Base-by-base conservation (phyloP, 352 stramenopile genomes). In the Phytophthora constricta region DNA sequence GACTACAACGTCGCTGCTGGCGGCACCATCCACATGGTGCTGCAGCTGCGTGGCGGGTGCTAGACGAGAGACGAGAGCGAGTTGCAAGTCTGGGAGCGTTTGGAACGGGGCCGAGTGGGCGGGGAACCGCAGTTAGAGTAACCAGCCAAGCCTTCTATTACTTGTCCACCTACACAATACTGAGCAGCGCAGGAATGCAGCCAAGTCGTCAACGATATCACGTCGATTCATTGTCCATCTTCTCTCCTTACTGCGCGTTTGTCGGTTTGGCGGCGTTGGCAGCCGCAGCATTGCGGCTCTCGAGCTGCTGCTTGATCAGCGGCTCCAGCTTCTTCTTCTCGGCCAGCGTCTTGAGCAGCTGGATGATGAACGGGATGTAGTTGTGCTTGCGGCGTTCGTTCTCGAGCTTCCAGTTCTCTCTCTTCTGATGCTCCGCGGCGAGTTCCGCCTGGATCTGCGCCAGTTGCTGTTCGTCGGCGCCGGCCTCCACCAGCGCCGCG, bases 11-110 rank as follows among this genome's bases (percentile, higher is more conserved):
- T 99, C 42, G 87, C 79, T 43, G 96, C 97, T 19, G 97, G 97
- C 28, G 96, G 93, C 52, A 99, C 97, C 34, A 99, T 99, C 82
- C 97, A 99, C 84, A 99, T 99, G 97, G 97, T 99, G 19, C 85
- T 99, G 62, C 97, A 99, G 80, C 84, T 99, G 68, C 93, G 97
- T 72, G 97, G 97, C 41, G 96, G 97, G 19, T 85, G 69, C 72
- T 92, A 89, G 69, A 48, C 7, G 17, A 41, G 26, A 87, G 70
- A 51, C 7, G 17, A 48, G 33, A 16, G 42, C 16, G 17, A 3
- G 9, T 23, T 47, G 14, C 4, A 42, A 42, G 34, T 14, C 33
- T 39, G 28, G n/a, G 34, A 60, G 47, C 33, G 26, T 61, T 68
- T 68, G 58, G 41, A 59, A 53, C 13, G 25, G 16, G 42, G 23